Percentiles rank a stretch among this genome's conserved stretches.
phyloP scores from a whole-genome alignment of 208 protist species.

The Endotrypanum monterogeii region DNA sequence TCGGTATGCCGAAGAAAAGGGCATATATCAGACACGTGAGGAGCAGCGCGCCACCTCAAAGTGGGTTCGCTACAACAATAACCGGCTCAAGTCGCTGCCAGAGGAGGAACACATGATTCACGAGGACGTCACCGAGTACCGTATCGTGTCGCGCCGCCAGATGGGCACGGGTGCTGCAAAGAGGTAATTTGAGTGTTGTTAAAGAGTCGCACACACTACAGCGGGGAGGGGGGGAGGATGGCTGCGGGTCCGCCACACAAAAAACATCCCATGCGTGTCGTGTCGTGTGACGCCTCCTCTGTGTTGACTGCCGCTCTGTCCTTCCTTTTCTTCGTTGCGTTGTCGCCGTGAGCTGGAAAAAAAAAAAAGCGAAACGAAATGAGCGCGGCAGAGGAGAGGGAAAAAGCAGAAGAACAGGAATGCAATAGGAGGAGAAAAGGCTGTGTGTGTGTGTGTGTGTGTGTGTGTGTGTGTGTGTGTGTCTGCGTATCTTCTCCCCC shows the following conservation, averaged over 20 bases:
- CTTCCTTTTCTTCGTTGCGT: too few relatives aligned
- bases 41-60: conserved; percentile 66
- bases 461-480: not conserved
- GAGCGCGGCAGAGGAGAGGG: too few relatives aligned
- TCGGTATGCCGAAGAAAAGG: conserved; percentile 49
- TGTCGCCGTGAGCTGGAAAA: too few relatives aligned
- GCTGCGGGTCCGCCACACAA: not conserved
- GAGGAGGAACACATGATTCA: conserved; percentile 66
- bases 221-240: not conserved
- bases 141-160: conserved; percentile 50
- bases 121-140: conserved; percentile 79
- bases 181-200: conserved; percentile 1
- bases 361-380: too few relatives aligned
- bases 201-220: too few relatives aligned
- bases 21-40: conserved; percentile 47
- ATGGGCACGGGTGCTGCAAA: conserved; percentile 6
- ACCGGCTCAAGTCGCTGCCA: conserved; percentile 67
- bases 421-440: too few relatives aligned
- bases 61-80: conserved; percentile 72
- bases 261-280: too few relatives aligned
- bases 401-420: too few relatives aligned
- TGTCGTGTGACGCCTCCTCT: too few relatives aligned
- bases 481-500: not conserved
- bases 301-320: too few relatives aligned
- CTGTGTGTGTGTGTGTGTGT: not conserved